Conservation (phyloP, 2,329 filamentous ascomycete genomes). For the Paecilomyces sp. region DNA sequence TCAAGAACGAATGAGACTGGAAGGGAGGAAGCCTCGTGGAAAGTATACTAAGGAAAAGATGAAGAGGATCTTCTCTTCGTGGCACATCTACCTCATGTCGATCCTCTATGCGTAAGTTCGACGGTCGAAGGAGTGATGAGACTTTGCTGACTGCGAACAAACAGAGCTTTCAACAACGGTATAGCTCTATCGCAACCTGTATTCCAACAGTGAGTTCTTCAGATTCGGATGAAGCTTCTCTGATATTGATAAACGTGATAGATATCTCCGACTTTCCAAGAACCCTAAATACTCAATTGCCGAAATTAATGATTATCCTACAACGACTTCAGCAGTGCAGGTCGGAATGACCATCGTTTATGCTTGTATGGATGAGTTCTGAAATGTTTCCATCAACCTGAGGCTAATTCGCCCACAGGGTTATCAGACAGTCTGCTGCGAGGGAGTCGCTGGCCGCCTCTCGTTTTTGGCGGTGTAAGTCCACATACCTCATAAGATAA, state of each 20-base stretch:
- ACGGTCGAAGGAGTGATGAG: background rate
- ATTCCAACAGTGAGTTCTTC: conserved; percentile 40
- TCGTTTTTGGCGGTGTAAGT: conserved; percentile 51
- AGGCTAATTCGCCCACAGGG: conserved; percentile 27
- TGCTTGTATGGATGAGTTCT: conserved; percentile 36
- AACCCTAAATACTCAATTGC: conserved; percentile 40
- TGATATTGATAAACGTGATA: background rate
- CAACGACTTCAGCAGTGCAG: conserved; percentile 50
- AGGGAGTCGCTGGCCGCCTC: conserved; percentile 57
- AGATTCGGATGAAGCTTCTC: background rate
- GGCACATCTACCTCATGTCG: conserved; percentile 57
- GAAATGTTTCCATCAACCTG: background rate
- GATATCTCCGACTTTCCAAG: conserved; percentile 23
- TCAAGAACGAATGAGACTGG: conserved; percentile 43
- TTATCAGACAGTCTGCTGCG: conserved; percentile 54
- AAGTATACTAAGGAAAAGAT: conserved; percentile 48
- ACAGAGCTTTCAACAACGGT: conserved; percentile 55
- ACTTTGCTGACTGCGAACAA: background rate
- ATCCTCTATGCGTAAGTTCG: conserved; percentile 48
- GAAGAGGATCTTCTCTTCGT: conserved; percentile 54
- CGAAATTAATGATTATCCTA: conserved; percentile 49
- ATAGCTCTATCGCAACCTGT: conserved; percentile 45
- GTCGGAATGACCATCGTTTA: conserved; percentile 56
- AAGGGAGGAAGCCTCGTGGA: conserved; percentile 39
- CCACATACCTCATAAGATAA: conserved; percentile 28